phyloP scores from a whole-genome alignment of 1,284 basidiomycete species.

The Termitomyces sp. region DNA sequence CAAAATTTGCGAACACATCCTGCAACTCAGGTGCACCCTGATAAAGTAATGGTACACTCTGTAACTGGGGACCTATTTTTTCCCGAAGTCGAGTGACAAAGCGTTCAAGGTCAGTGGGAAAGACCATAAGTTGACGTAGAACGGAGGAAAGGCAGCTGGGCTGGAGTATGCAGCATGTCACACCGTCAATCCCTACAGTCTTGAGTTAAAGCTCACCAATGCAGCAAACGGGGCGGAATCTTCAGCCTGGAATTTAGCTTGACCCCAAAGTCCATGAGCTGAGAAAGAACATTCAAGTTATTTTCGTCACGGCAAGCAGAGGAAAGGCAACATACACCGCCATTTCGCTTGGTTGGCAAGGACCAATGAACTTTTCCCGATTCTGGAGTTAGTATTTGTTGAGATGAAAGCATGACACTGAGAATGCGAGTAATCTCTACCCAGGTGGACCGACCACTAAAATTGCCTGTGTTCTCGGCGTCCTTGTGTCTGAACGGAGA shows the following conservation, averaged over 20 bases:
- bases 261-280: conserved; percentile 72
- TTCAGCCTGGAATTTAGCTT: conserved; percentile 62
- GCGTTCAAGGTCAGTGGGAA: conserved; percentile 62
- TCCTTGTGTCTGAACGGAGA: conserved; percentile 34
- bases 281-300: conserved; percentile 1
- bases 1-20: conserved; percentile 53
- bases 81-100: conserved; percentile 55
- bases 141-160: conserved; percentile 63
- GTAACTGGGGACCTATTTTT: conserved; percentile 59
- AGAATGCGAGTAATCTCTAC: conserved; percentile 28
- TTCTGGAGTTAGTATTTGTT: conserved; percentile 28
- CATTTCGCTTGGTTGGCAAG: conserved; percentile 65
- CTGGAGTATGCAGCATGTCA: conserved; percentile 26
- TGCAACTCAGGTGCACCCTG: conserved; percentile 63
- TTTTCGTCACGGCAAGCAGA: conserved; percentile 4
- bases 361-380: conserved; percentile 69
- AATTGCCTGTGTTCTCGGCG: conserved; percentile 51
- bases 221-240: conserved; percentile 65
- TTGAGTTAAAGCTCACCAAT: conserved; percentile 35
- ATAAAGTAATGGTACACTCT: conserved; percentile 63
- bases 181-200: not conserved
- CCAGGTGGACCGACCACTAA: conserved; percentile 62
- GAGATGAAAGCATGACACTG: not conserved
- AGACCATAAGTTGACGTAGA: conserved; percentile 66
- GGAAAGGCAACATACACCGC: conserved; percentile 43